Evolutionary conservation across 1,139 yeast genomes (phyloP).

Genomic region (Arxiozyma heterogenica): DNA sequence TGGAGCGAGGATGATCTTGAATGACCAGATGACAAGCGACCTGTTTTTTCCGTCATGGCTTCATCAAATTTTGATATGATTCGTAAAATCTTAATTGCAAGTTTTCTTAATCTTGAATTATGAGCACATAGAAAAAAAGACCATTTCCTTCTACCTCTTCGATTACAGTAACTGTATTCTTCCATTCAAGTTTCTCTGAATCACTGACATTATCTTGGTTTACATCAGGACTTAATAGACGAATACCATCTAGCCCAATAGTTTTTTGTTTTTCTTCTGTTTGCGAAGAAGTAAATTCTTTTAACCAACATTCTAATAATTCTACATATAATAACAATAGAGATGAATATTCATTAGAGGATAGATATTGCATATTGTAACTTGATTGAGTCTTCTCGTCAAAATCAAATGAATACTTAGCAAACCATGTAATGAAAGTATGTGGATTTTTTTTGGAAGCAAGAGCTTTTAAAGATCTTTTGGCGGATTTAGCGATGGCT

Average conservation of each 20-base stretch:
- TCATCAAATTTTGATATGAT: constrained; percentile 79
- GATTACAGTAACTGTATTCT: constrained; percentile 67
- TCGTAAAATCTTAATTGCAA: constrained; percentile 65
- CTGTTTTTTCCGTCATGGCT: constrained; percentile 52
- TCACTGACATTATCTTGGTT: constrained; percentile 34
- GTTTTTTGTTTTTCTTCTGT: constrained; percentile 27
- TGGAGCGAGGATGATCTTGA: constrained; percentile 51
- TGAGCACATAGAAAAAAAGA: constrained; percentile 84
- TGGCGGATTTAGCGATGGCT: constrained; percentile 54
- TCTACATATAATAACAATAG: constrained; percentile 68
- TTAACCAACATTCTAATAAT: constrained; percentile 71
- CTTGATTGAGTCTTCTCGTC: constrained; percentile 49
- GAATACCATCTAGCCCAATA: constrained; percentile 25
- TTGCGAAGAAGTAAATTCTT: constrained; percentile 39
- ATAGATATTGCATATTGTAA: constrained; percentile 47
- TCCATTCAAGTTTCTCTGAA: constrained; percentile 66
- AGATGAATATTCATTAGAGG: constrained; percentile 48
- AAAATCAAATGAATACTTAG: constrained; percentile 71
- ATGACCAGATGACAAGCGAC: constrained; percentile 32
- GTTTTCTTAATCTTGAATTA: constrained; percentile 62
- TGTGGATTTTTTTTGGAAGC: constrained; percentile 68
- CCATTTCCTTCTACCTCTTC: constrained; percentile 97
- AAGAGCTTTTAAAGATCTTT: constrained; percentile 51
- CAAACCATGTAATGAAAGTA: constrained; percentile 60
- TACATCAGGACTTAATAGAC: constrained; percentile 24